phyloP scores from a whole-genome alignment of 306 rosid genomes.

The Prinsepia uniflora region DNA sequence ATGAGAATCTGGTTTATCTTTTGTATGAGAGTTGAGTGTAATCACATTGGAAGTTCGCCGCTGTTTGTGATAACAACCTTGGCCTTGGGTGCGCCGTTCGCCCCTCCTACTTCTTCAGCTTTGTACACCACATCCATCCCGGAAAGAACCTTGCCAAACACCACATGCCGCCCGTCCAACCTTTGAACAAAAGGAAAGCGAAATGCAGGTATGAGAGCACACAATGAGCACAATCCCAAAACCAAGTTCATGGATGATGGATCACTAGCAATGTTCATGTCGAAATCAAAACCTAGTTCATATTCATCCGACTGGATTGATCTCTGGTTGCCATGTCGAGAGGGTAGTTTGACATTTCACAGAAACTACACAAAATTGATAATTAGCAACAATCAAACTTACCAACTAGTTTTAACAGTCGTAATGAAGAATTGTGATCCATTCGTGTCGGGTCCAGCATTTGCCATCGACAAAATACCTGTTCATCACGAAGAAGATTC shows the following conservation, averaged over 20 bases:
- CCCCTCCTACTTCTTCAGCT: constrained; percentile 45
- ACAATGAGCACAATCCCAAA: not conserved
- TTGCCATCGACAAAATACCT: constrained; percentile 91
- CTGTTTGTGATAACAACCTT: constrained; percentile 42
- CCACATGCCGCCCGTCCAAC: constrained; percentile 82
- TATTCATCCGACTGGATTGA: not conserved
- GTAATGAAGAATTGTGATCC: constrained; percentile 93
- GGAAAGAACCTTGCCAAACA: constrained; percentile 49
- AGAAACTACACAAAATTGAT: not conserved
- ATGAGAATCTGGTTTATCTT: not conserved
- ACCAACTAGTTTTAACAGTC: constrained; percentile 80
- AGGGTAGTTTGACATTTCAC: not conserved
- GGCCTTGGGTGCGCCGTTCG: constrained; percentile 32
- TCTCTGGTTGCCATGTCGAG: not conserved
- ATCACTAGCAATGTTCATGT: not conserved
- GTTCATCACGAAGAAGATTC: not conserved
- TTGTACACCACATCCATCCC: constrained; percentile 53
- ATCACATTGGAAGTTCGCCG: constrained; percentile 44
- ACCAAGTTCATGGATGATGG: not conserved
- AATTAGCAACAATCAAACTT: too few species aligned
- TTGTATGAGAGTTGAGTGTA: not conserved
- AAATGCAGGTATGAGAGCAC: constrained; percentile 16
- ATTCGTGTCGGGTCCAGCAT: constrained; percentile 79
- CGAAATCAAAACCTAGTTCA: not conserved
- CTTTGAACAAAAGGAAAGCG: constrained; percentile 32